Base-by-base conservation (phyloP, 169 alveolate genomes). In the Eimeria praecox region DNA sequence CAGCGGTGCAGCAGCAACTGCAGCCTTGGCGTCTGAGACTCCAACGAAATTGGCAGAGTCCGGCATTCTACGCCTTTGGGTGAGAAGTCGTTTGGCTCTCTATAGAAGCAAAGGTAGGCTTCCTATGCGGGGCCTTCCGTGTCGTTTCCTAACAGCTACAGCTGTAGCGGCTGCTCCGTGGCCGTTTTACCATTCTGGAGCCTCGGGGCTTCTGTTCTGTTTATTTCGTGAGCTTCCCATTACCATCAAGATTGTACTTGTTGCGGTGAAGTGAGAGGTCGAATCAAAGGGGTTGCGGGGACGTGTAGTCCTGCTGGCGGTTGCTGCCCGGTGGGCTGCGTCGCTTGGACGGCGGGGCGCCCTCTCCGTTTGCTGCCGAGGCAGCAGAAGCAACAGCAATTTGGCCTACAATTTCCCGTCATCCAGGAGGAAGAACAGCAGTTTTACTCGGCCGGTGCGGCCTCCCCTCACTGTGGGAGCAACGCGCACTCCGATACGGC, bases 31-130 rank as follows among this genome's bases (percentile, higher is more conserved):
- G 93, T 87, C 93, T 87, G 93, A 87, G 78, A 62, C 82, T 87
- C 6, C 93, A 87, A n/a, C 80, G 93, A 87, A 35, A 87, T 87
- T 87, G 82, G 93, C 93, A 87, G 93, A 87, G 93, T 87, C 93
- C 82, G 93, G 93, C 93, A 87, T 87, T 87, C 93, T 87, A 54
- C 93, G 93, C 93, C 93, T 59, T 87, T 87, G 93, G 93, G 93
- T 87, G 93, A 87, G 93, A 87, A 87, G 93, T 87, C 93, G 93
- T 59, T 87, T 87, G 93, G 93, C 93, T 87, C 93, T 83, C 93
- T 87, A 35, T 62, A 59, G 78, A 87, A 87, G 93, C 93, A 87
- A 87, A 87, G 93, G 93, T 40, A 54, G 93, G 93, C 93, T 54
- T 87, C 71, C 93, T 62, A 54, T 54, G 78, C 62, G 82, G 83